A percentile compares a stretch with the other conserved stretches of the same genome.
phyloP scores from a whole-genome alignment of 108 stramenopile genomes.

The Aurantiochytrium sp. region DNA sequence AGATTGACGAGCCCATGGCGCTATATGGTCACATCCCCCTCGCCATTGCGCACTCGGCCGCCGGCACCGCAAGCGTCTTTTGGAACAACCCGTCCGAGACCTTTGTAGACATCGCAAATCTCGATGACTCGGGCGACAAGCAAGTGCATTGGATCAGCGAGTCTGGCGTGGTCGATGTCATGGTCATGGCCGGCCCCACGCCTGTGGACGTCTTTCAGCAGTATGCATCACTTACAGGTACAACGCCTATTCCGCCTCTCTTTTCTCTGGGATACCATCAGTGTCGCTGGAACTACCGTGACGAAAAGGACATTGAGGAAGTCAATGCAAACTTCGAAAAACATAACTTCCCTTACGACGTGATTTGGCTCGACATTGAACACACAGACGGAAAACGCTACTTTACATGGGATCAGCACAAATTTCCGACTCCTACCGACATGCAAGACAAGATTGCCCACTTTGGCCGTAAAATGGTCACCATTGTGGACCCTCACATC shows the following conservation, averaged over 20 bases:
- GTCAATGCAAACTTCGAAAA: slow-evolving; percentile 89
- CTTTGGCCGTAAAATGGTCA: slow-evolving; percentile 92
- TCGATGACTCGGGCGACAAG: not conserved
- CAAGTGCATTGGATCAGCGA: slow-evolving; percentile 67
- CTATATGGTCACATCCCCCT: slow-evolving; percentile 89
- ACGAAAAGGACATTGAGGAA: slow-evolving; percentile 83
- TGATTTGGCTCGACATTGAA: slow-evolving; percentile 99
- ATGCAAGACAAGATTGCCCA: slow-evolving; percentile 83
- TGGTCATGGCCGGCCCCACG: slow-evolving; percentile 35
- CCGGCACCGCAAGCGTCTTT: slow-evolving; percentile 72
- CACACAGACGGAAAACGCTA: slow-evolving; percentile 99
- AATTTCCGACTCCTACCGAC: slow-evolving; percentile 79
- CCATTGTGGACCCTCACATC: slow-evolving; percentile 99
- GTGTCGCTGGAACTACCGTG: slow-evolving; percentile 98
- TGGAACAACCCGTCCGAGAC: slow-evolving; percentile 98
- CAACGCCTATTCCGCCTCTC: slow-evolving; percentile 75
- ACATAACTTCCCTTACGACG: slow-evolving; percentile 96
- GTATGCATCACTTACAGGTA: slow-evolving; percentile 79
- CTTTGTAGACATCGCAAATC: slow-evolving; percentile 75
- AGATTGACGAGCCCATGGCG: slow-evolving; percentile 93
- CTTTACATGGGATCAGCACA: slow-evolving; percentile 92
- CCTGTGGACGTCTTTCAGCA: slow-evolving; percentile 57
- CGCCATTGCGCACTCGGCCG: slow-evolving; percentile 52
- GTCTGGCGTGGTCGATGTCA: slow-evolving; percentile 51
- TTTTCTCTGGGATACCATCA: slow-evolving; percentile 98